These are phyloP conservation scores for Leptographium lundbergii DNA, from an alignment of 2,329 filamentous ascomycete genomes.

Conservation along the genomic window DNA sequence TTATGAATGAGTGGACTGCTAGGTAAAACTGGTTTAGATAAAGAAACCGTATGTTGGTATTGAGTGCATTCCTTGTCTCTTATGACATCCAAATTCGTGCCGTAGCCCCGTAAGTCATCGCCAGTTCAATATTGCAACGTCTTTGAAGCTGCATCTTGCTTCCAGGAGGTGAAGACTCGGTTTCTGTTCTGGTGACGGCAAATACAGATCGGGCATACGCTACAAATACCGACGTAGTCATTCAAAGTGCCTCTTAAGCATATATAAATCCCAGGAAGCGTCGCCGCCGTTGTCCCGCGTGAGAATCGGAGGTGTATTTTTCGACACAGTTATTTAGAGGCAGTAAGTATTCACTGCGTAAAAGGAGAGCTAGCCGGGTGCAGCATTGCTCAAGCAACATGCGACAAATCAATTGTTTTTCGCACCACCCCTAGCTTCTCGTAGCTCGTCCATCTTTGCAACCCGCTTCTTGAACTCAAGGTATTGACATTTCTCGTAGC, in stretches of 20 bases:
- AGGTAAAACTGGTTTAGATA: background rate
- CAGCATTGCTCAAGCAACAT: background rate
- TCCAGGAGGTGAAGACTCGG: too few species aligned
- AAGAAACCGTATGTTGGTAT: background rate
- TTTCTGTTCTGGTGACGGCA: too few species aligned
- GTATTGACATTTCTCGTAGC: slow-evolving; percentile 99
- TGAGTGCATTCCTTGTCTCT: background rate
- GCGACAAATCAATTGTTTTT: background rate
- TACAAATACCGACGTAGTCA: background rate
- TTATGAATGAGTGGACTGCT: background rate
- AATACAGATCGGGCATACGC: too few species aligned
- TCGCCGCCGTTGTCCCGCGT: background rate
- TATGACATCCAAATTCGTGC: background rate
- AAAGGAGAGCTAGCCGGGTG: background rate
- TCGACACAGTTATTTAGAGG: background rate
- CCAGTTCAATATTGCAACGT: too few species aligned
- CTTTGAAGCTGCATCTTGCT: too few species aligned
- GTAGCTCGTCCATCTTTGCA: slow-evolving; percentile 94
- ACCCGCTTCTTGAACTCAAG: slow-evolving; percentile 97
- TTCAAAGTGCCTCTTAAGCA: background rate
- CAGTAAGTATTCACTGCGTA: background rate
- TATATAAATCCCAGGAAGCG: background rate
- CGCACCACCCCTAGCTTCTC: slow-evolving; percentile 55
- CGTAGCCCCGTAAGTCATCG: background rate
- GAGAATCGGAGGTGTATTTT: background rate